Evolutionary conservation across 2,329 filamentous ascomycete genomes (phyloP).

Genomic region (Fusarium sp.): DNA sequence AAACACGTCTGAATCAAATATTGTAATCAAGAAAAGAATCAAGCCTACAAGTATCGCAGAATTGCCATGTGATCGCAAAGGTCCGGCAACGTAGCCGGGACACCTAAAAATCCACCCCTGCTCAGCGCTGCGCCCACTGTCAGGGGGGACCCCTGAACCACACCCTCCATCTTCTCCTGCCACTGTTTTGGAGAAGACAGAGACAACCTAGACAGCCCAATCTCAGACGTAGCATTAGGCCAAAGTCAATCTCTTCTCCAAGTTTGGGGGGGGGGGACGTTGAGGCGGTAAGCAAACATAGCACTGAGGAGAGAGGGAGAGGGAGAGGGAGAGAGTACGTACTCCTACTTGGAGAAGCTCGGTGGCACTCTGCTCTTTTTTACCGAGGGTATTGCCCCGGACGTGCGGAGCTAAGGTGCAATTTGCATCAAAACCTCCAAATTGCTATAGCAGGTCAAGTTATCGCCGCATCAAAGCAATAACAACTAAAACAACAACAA

Average conservation of each 20-base stretch:
- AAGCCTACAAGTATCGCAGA: constrained; percentile 3
- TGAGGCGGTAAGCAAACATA: constrained; percentile 17
- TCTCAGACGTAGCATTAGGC: not conserved
- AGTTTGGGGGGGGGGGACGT: constrained; percentile 9
- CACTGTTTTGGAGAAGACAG: constrained; percentile 6
- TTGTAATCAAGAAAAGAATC: no score
- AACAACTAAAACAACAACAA: not conserved
- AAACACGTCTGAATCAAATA: not conserved
- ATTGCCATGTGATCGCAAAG: constrained; percentile 20
- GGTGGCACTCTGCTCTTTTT: constrained; percentile 11
- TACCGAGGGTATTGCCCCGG: constrained; percentile 30
- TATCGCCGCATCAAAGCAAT: not conserved
- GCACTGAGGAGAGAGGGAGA: constrained; percentile 6
- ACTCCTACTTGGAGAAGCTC: constrained; percentile 23
- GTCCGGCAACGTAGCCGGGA: constrained; percentile 26
- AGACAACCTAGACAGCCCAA: not conserved
- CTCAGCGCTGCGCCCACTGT: constrained; percentile 1
- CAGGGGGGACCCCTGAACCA: not conserved
- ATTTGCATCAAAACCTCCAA: constrained; percentile 4
- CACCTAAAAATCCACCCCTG: constrained; percentile 6
- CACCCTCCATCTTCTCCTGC: constrained; percentile 22
- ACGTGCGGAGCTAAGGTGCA: constrained; percentile 23
- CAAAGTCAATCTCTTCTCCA: constrained; percentile 16
- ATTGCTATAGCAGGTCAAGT: constrained; percentile 3
- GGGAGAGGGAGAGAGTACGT: constrained; percentile 4